Base-by-base conservation (phyloP, 2,329 filamentous ascomycete genomes). In the Penicillium sp. region DNA sequence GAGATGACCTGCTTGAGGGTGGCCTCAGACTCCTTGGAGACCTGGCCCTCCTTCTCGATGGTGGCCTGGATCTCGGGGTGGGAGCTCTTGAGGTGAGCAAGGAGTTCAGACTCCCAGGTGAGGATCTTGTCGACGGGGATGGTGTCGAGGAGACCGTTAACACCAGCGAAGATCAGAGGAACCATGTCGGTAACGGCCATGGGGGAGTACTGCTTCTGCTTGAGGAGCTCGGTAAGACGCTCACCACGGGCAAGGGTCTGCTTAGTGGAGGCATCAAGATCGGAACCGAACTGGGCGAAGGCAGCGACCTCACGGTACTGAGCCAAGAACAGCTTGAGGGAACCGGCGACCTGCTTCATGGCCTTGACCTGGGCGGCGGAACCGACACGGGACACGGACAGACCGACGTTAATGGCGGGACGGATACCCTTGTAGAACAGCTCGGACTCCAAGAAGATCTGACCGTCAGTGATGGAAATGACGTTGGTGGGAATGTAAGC, bases 351-450 rank as follows among this genome's bases (percentile, higher is more conserved):
- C 86, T 99, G 94, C 88, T 99, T 99, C 94, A 99, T 99, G 82
- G 94, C 92, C 90, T 97, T 99, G 79, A 97, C 86, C 86, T 99
- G 94, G 77, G 94, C 94, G 78, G 94, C 91, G 75, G 94, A 99
- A 78, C 94, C 94, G 88, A 99, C 94, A 90, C 94, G 94, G 69
- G 94, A 99, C 71, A 99, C 94, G 73, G 94, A 99, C 71, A 99
- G 90, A 94, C 94, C 94, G 89, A 99, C 94, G 87, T 99, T 99
- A 80, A 99, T 99, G 82, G 94, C 94, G 72, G 94, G 94, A 76
- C 94, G 93, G 80, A 99, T 82, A 95, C 94, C 94, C 90, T 99
- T 99, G 91, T 97, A 97, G 89, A 97, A 99, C 65, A 97, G 86
- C 81, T 99, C 94, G 68, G 93, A 81, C 82, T 99, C 94, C 84